Percentiles rank a stretch among this genome's conserved stretches.
phyloP scores from a whole-genome alignment of 306 rosid genomes.

The Rubus idaeus region DNA sequence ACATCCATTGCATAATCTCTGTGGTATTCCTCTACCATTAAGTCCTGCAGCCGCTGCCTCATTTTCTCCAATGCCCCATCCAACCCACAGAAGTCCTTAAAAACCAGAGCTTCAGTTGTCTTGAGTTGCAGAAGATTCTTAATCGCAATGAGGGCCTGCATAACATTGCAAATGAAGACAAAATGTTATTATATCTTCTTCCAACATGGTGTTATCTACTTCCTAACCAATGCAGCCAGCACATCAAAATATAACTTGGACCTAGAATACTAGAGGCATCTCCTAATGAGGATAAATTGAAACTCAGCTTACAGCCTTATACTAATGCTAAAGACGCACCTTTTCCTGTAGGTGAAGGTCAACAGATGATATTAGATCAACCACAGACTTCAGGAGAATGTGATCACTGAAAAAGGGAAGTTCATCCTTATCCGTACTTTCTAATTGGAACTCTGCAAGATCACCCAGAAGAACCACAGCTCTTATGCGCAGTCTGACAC shows the following conservation, averaged over 20 bases:
- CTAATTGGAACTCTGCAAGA: constrained; percentile 64
- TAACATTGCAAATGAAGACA: neutral
- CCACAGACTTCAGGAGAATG: constrained; percentile 70
- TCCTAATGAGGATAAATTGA: neutral
- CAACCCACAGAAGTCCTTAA: constrained; percentile 60
- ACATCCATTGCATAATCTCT: constrained; percentile 69
- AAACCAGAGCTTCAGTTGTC: constrained; percentile 57
- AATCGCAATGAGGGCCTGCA: constrained; percentile 69
- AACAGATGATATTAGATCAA: constrained; percentile 64
- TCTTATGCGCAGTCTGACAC: constrained; percentile 68
- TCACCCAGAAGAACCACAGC: constrained; percentile 69
- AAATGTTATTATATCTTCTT: neutral
- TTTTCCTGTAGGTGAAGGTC: constrained; percentile 89
- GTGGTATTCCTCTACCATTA: constrained; percentile 52
- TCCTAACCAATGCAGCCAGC: neutral
- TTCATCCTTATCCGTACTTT: constrained; percentile 39
- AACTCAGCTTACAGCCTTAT: neutral
- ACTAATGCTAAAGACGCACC: constrained; percentile 36
- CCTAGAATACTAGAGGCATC: neutral
- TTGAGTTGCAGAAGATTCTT: constrained; percentile 70
- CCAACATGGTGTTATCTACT: neutral
- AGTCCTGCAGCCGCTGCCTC: constrained; percentile 52
- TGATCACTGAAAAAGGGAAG: constrained; percentile 49
- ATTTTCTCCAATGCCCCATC: constrained; percentile 70
- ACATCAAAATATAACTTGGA: neutral